Base-by-base conservation (phyloP, 2,329 filamentous ascomycete species). In the Fusarium compactum region DNA sequence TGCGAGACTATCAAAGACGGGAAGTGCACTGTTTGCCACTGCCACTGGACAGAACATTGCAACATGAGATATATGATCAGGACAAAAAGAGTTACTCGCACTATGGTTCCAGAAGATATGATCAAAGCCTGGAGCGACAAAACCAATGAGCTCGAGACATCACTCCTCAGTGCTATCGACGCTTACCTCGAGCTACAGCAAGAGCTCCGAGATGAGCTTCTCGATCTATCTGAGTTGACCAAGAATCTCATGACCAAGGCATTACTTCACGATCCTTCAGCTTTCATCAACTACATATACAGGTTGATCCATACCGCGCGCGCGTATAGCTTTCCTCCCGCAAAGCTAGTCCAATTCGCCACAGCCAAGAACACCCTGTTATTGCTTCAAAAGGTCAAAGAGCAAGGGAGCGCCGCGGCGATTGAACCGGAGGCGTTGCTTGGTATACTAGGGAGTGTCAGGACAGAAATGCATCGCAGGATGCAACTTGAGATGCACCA, bases 401-500 rank as follows among this genome's bases (percentile, higher is more conserved):
- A 38, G 16, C 30, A 51, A 38, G 30, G 48, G 16, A 25, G 16
- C 11, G 30, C 48, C 16, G 48, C 48, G 48, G 16, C 30, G 11
- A 7, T 51, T 38, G 48, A 51, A 51, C 4, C 50, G 43, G 50
- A 30, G 25, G 25, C 32, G 34, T 43, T 53, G 5, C 34, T 53
- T 30, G 7, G 16, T 43, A 43, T 43, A 29, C 50, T 53, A 22
- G 50, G 34, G n/a, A 43, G 24, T 30, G 34, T 53, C 20, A 40
- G 50, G 25, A 30, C 34, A 8, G 50, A 53, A 43, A 53, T 53
- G 14, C 24, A 53, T 29, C 50, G 50, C 14, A 53, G 34, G 5
- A 53, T 53, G 34, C 14, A 53, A 30, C 34, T 53, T 6, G 50
- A 53, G 34, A 53, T 53, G 50, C 50, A 53, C 38, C 50, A 53